Conservation (phyloP, 139 green algal species). For the Closterium sp. region DNA sequence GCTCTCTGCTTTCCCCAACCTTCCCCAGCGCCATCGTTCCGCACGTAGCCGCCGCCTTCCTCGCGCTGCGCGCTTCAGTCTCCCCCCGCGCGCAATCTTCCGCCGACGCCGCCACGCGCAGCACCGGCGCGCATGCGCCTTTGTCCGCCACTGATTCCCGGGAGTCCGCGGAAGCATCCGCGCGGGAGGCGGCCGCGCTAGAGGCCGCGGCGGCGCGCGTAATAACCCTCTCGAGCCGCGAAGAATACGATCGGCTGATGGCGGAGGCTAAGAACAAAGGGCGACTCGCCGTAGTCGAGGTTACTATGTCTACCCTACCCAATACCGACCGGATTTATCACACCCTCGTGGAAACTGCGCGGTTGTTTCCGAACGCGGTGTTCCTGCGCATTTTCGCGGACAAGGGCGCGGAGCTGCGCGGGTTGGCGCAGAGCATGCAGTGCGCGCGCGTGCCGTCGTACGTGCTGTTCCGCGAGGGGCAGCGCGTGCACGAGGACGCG, state of each 20-base stretch:
- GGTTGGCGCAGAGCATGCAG: neutral
- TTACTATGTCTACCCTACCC: neutral
- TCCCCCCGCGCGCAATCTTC: neutral
- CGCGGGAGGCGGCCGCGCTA: neutral
- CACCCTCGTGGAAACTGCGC: neutral
- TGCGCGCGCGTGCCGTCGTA: neutral
- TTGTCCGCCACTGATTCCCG: neutral
- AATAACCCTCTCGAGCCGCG: neutral
- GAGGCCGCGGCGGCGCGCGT: neutral
- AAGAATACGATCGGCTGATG: neutral
- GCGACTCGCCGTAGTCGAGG: neutral
- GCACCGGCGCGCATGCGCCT: neutral
- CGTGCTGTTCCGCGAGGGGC: conserved; percentile 3
- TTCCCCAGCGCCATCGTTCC: neutral
- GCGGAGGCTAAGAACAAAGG: neutral
- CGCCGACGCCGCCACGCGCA: neutral
- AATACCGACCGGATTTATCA: neutral
- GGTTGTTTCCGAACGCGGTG: neutral
- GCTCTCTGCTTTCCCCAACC: neutral
- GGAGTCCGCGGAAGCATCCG: neutral
- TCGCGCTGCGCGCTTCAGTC: neutral
- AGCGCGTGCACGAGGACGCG: conserved; percentile 12
- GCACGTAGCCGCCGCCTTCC: neutral
- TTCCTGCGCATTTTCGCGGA: neutral
- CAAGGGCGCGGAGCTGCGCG: neutral